Evolutionary conservation across 768 basidiomycete species (phyloP).

Genomic region (Lactifluus volemus): DNA sequence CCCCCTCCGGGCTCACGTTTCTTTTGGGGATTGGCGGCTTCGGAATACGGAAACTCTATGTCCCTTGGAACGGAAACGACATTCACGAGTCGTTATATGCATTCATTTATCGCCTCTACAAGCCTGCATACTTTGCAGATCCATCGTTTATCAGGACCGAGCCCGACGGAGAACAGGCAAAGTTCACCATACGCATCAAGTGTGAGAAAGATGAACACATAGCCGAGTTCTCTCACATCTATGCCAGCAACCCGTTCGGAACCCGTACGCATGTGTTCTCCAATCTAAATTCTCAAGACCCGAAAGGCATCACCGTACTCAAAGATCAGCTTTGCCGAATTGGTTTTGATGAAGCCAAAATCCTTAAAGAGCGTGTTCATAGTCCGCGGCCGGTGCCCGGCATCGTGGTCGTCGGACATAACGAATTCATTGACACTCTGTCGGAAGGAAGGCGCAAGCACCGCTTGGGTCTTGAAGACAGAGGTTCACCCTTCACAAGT

Average conservation of each 20-base stretch:
- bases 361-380: background rate
- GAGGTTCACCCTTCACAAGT: background rate
- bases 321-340: background rate
- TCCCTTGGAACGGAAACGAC: background rate
- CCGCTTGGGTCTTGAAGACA: background rate
- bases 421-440: background rate
- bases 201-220: background rate
- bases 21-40: background rate
- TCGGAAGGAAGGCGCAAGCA: background rate
- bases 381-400: background rate
- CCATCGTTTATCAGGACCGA: background rate
- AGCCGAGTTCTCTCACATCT: background rate
- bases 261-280: background rate
- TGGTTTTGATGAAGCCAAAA: background rate
- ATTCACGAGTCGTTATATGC: background rate
- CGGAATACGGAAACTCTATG: background rate
- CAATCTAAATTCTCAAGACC: background rate
- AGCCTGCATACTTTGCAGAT: background rate
- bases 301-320: background rate
- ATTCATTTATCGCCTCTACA: constrained; percentile 1
- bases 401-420: background rate
- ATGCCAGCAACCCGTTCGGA: background rate
- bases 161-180: background rate
- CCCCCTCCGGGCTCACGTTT: background rate
- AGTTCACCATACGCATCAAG: background rate